Base-by-base conservation (phyloP, 495 filamentous ascomycete genomes). In the Daldinia bambusicola region DNA sequence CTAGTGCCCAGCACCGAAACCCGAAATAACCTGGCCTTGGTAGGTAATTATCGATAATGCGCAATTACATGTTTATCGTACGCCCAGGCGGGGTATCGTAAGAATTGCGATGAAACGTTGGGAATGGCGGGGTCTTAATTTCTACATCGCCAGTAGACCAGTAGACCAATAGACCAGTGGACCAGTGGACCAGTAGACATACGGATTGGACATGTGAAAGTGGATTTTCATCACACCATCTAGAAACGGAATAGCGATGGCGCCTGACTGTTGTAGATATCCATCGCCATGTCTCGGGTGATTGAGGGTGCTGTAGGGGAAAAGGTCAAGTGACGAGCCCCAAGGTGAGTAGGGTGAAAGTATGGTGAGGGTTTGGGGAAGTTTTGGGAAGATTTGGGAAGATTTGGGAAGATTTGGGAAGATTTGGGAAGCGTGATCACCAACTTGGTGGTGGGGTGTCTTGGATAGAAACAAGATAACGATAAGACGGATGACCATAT, bases 241-340 rank as follows among this genome's bases (percentile, higher is more conserved):
- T 34, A 7, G 13, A 57, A 51, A 45, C 8, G 45, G 20, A 45
- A 61, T 62, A 56, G 61, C 18, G 41, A 30, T 48, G 22, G 57
- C 71, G 57, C 67, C 71, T 74, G 67, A 65, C 68, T 67, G n/a
- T 56, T 40, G 16, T 55, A 18, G 50, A 66, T 74, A 70, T 45
- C 53, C 16, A 63, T 63, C 31, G 40, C 52, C 36, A 37, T 71
- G 67, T 71, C 64, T 74, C 59, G 63, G 65, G 37, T 69, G 56
- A 55, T 51, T 51, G 51, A 66, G 51, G 43, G n/a, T 8, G 55
- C 4, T 51, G 38, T 13, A 20, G 45, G 52, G 57, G 45, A 57
- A 22, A 48, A 52, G 71, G 71, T 74, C 71, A 74, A 74, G 68
- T 74, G 71, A 74, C 55, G 8, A 36, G 18, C 48, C 48, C 48